Conservation (phyloP, 176 grass and related monocot species). For the Metroxylon sagu region DNA sequence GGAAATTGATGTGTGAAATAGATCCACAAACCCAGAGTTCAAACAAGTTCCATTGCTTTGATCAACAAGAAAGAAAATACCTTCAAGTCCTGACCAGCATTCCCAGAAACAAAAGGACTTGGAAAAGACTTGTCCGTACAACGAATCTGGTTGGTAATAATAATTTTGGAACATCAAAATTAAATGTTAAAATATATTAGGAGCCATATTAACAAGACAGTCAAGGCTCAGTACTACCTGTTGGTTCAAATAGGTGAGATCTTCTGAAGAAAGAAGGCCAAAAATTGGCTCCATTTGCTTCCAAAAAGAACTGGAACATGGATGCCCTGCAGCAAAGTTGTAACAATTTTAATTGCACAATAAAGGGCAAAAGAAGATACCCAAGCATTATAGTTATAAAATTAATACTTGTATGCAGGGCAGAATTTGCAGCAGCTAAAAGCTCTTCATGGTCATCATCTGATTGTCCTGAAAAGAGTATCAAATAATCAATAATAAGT, state of each 20-base stretch:
- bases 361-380: slow-evolving; percentile 1
- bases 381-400: slow-evolving; percentile 15
- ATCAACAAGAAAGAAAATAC: slow-evolving; percentile 20
- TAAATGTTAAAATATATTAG: neutral
- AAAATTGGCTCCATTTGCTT: slow-evolving; percentile 51
- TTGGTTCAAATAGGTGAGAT: slow-evolving; percentile 42
- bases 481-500: slow-evolving; percentile 4
- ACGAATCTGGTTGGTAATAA: slow-evolving; percentile 32
- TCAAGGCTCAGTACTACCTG: slow-evolving; percentile 29
- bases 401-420: slow-evolving; percentile 34
- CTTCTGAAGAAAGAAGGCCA: slow-evolving; percentile 39
- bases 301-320: slow-evolving; percentile 39
- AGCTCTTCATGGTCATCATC: slow-evolving; percentile 58
- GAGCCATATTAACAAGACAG: slow-evolving; percentile 16
- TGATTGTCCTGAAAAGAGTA: slow-evolving; percentile 41
- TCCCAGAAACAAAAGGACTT: slow-evolving; percentile 35
- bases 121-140: slow-evolving; percentile 22
- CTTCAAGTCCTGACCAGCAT: slow-evolving; percentile 47
- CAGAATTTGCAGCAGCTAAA: slow-evolving; percentile 52
- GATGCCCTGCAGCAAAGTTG: slow-evolving; percentile 32
- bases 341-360: slow-evolving; percentile 13
- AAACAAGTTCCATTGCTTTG: no score
- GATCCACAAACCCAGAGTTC: no score
- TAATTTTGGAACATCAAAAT: no score
- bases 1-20: no score